Evolutionary conservation across 129 eudicot species (phyloP), one percentile per base, ranked within the genome.

Genomic region (Apium graveolens): DNA sequence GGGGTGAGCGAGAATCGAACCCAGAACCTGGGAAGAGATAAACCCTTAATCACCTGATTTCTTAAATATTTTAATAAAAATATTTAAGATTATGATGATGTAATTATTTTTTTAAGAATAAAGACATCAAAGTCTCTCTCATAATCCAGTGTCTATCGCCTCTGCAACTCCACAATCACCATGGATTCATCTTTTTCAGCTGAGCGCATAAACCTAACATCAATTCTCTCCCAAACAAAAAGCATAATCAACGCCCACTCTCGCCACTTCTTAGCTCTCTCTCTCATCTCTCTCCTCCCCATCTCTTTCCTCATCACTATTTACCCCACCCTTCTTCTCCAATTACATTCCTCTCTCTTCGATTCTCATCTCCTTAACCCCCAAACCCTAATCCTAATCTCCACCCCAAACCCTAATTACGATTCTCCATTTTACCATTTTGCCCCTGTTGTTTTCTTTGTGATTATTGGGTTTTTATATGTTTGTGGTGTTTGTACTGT

Each of bases 221-320:
- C 66, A 3, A 80, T 87, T 26, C 76, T 87, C 41, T 84, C 81
- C 16, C 85, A 84, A 45, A 46, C 91, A 48, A 80, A 74, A 42
- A 86, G 86, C 20, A 84, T 87, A 27, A 60, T 87, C 83, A 82
- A 73, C 82, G 81, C 88, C 34, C 84, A 87, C 80, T 66, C 84
- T 5, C 88, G 92, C 82, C 98, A 93, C 78, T 93, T 91, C 89
- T 81, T 88, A 9, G 96, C 90, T 73, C 89, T 93, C 75, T 87
- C 97, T 45, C 86, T 91, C 69, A 57, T 91, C 89, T 91, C 87
- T 83, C 90, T 91, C 80, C 87, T 93, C 79, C 97, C 98, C 42
- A 85, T 89, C 75, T 89, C 98, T 26, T 81, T 93, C 86, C 81
- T 87, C 44, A 78, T 86, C 84, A 78, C 80, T 84, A 82, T 91